Base-by-base conservation (phyloP, 2,329 filamentous ascomycete genomes). In the Verticillium klebahnii region DNA sequence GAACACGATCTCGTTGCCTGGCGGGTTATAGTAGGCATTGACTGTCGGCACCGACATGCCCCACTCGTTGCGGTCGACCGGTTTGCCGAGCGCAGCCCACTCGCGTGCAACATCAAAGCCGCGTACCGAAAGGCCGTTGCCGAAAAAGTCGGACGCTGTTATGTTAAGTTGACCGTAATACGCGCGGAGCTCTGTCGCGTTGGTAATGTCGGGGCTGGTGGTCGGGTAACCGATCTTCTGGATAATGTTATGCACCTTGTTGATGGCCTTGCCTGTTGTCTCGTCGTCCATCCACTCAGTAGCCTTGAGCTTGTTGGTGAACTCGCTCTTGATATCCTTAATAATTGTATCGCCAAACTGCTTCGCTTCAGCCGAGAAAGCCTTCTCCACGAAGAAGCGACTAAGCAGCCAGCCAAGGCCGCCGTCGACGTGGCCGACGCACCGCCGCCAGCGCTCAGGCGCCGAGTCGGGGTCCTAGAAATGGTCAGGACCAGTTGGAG, bases 211-310 rank as follows among this genome's bases (percentile, higher is more conserved):
- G 1, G 88, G 88, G 62, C 81, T 84, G 68, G 81, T 82, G 2
- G 82, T 85, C 1, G 87, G 87, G 68, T 89, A 90, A 1, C 87
- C 88, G 60, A 91, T 87, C 70, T 89, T 89, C 65, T 89, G 85
- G 19, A 83, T 75, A 65, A 91, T 90, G 62, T 88, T 86, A 65
- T 85, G 78, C 2, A 90, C 83, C 70, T 90, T 91, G 60, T 86
- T 76, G 54, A 86, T 83, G 2, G 86, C 86, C 7, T 85, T 76
- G 60, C 83, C 77, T 55, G 83, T 82, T 23, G 88, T 85, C 55
- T 83, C 78, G 2, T 84, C 75, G 54, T 86, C 85, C 82, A 90
- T 89, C 89, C 89, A 91, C 17, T 80, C 74, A 0, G 85, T 84
- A 2, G 76, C 73, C 39, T 82, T 78, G 56, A 91, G 75, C 62